Conservation (phyloP, 2,329 filamentous ascomycete genomes). For the Colletotrichum siamense region DNA sequence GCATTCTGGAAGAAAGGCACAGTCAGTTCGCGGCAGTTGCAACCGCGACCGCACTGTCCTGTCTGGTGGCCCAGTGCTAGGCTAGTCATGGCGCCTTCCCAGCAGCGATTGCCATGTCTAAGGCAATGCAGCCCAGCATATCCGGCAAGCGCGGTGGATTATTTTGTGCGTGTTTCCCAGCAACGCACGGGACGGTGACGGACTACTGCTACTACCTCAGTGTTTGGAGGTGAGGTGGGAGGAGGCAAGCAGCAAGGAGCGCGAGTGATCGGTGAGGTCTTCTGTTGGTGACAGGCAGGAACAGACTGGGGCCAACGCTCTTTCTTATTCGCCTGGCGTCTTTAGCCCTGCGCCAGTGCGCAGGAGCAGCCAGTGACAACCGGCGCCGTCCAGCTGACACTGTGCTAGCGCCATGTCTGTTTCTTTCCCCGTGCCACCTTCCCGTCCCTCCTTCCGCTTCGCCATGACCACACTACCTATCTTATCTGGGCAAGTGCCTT, state of each 20-base stretch:
- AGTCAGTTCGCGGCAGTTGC: background rate
- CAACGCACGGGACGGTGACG: conserved; percentile 10
- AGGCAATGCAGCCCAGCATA: background rate
- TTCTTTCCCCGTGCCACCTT: background rate
- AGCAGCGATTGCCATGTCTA: background rate
- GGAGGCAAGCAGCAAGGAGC: background rate
- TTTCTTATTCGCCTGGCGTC: background rate
- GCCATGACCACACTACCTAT: background rate
- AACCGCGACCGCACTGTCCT: background rate
- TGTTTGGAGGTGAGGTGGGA: background rate
- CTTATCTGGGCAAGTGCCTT: background rate
- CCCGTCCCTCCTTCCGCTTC: conserved; percentile 12
- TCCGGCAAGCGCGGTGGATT: background rate
- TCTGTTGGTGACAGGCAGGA: background rate
- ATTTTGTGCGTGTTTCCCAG: conserved; percentile 14
- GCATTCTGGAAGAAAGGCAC: conserved; percentile 1
- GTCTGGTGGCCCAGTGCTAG: background rate
- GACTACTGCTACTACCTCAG: background rate
- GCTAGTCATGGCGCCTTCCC: conserved; percentile 12
- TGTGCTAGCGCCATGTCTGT: conserved; percentile 5
- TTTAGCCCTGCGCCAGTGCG: background rate
- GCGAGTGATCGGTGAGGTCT: background rate
- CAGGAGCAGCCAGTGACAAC: background rate
- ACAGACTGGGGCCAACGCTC: background rate
- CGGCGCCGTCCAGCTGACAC: conserved; percentile 3